Percentiles rank a stretch among this genome's conserved stretches.
These are phyloP conservation scores for Yamadazyma triangularis DNA, from an alignment of 1,139 yeast genomes.

Conservation along the genomic window DNA sequence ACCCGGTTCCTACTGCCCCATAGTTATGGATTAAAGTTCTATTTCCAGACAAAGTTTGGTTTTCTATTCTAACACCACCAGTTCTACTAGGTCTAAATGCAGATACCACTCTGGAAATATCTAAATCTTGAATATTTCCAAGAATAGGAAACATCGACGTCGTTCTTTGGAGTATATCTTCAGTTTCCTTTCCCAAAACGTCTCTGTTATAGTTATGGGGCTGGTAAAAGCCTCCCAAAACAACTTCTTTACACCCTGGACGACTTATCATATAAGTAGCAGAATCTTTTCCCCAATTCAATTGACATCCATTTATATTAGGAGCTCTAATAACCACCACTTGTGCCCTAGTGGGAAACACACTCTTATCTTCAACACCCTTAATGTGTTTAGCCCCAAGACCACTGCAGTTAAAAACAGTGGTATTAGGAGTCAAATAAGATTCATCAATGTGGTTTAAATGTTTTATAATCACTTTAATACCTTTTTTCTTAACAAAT, in stretches of 20 bases:
- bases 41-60: slow-evolving; percentile 11
- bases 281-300: slow-evolving; percentile 50
- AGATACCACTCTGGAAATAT: slow-evolving; percentile 52
- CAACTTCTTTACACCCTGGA: slow-evolving; percentile 48
- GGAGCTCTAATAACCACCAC: slow-evolving; percentile 61
- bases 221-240: slow-evolving; percentile 67
- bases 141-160: slow-evolving; percentile 18
- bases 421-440: slow-evolving; percentile 33
- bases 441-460: slow-evolving; percentile 55
- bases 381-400: slow-evolving; percentile 55
- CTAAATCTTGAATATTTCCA: slow-evolving; percentile 13
- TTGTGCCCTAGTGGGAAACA: slow-evolving; percentile 69
- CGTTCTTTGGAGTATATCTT: slow-evolving; percentile 56
- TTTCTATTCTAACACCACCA: slow-evolving; percentile 62
- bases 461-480: slow-evolving; percentile 8
- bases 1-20: slow-evolving; percentile 78
- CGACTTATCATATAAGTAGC: slow-evolving; percentile 67
- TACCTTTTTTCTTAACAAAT: slow-evolving; percentile 10
- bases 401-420: slow-evolving; percentile 72
- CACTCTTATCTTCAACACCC: slow-evolving; percentile 50
- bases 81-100: slow-evolving; percentile 64
- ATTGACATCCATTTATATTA: slow-evolving; percentile 43
- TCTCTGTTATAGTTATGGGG: slow-evolving; percentile 54
- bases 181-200: slow-evolving; percentile 49
- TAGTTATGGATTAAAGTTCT: slow-evolving; percentile 49